These are phyloP conservation scores for Ceratobasidium sp. DNA, from an alignment of 1,284 basidiomycete species.

Conservation along the genomic window DNA sequence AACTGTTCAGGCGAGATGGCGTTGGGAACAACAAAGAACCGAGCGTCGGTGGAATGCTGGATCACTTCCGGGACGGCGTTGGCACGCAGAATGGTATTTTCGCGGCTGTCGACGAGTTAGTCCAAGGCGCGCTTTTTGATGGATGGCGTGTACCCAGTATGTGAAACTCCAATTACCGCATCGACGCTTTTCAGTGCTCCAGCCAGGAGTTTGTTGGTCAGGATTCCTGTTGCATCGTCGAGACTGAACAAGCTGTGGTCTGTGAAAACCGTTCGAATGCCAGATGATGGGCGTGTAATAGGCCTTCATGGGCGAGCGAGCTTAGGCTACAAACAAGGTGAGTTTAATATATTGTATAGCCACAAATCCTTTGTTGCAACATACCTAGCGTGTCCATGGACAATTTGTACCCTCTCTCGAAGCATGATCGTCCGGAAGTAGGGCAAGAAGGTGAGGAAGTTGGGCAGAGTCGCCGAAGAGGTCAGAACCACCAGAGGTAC, in stretches of 20 bases:
- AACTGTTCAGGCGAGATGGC: conserved; percentile 91
- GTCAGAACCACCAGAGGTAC: conserved; percentile 88
- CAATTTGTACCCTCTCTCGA: conserved; percentile 84
- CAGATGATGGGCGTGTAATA: conserved; percentile 87
- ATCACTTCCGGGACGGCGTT: conserved; percentile 48
- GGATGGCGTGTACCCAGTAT: conserved; percentile 77
- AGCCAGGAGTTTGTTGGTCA: conserved; percentile 94
- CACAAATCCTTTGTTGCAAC: not conserved
- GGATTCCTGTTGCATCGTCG: conserved; percentile 92
- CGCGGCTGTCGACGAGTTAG: conserved; percentile 61
- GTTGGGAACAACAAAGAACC: conserved; percentile 90
- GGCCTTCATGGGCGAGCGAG: conserved; percentile 89
- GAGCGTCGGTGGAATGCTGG: conserved; percentile 62
- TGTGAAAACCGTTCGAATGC: conserved; percentile 89
- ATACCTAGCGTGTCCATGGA: conserved; percentile 85
- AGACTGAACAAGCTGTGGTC: conserved; percentile 98
- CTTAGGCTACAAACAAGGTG: conserved; percentile 60
- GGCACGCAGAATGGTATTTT: conserved; percentile 93
- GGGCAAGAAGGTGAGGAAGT: conserved; percentile 91
- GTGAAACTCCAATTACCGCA: conserved; percentile 94
- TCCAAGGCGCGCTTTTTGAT: not conserved
- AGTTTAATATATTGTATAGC: not conserved
- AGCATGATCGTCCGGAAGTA: conserved; percentile 89
- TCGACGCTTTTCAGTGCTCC: conserved; percentile 90
- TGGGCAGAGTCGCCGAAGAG: conserved; percentile 90